Evolutionary conservation across 2,329 filamentous ascomycete genomes (phyloP).

Genomic region (Mycosphaerella sp.): DNA sequence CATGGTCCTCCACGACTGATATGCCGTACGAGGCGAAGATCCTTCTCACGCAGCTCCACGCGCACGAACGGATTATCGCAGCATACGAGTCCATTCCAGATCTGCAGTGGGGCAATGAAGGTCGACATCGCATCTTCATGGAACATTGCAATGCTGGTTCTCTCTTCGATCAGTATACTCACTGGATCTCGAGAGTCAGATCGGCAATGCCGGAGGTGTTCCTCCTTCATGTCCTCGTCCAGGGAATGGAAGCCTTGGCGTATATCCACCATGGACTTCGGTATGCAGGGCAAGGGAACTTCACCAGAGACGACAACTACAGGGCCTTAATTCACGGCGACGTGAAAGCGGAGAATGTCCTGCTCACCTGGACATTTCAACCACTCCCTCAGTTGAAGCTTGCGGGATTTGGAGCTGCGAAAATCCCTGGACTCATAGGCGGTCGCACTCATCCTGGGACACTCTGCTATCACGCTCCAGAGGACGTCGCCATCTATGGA

Average conservation of each 20-base stretch:
- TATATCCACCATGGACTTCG: slow-evolving; percentile 18
- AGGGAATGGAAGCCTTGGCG: slow-evolving; percentile 14
- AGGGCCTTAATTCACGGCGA: slow-evolving; percentile 18
- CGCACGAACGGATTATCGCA: slow-evolving; percentile 4
- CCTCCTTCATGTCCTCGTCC: slow-evolving; percentile 18
- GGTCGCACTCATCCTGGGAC: background rate
- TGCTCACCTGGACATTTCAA: slow-evolving; percentile 13
- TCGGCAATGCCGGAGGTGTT: slow-evolving; percentile 16
- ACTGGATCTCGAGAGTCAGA: background rate
- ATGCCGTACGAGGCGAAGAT: slow-evolving; percentile 1
- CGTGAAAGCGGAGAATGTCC: slow-evolving; percentile 18
- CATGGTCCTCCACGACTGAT: background rate
- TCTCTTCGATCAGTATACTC: slow-evolving; percentile 8
- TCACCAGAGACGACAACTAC: slow-evolving; percentile 6
- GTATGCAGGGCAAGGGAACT: slow-evolving; percentile 8
- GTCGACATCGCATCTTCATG: slow-evolving; percentile 10
- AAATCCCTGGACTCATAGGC: background rate
- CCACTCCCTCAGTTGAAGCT: slow-evolving; percentile 10
- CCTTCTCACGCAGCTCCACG: background rate
- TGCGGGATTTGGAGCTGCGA: slow-evolving; percentile 17
- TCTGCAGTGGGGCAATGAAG: background rate
- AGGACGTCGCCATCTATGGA: background rate
- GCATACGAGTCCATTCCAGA: background rate
- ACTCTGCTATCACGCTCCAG: background rate
- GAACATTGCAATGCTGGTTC: slow-evolving; percentile 20